Conservation (phyloP, 768 basidiomycete genomes). For the Fomitopsis pulvina region DNA sequence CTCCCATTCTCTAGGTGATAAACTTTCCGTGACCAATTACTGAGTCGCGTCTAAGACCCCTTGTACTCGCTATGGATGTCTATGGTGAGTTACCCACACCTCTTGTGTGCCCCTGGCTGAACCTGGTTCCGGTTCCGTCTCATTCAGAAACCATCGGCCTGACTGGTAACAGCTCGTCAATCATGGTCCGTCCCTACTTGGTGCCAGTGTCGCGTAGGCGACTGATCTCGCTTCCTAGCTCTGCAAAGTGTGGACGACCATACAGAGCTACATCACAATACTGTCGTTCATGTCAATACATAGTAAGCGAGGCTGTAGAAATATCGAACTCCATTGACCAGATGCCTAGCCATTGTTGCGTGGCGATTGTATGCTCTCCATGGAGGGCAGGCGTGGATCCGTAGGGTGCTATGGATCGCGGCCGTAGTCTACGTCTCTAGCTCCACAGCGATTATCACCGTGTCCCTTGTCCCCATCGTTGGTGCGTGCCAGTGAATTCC, state of each 20-base stretch:
- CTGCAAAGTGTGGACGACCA: conserved; percentile 20
- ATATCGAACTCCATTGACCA: not conserved
- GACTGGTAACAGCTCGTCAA: not conserved
- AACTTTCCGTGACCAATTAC: not conserved
- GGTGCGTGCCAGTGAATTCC: too few species aligned
- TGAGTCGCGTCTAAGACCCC: conserved; percentile 11
- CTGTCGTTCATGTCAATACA: conserved; percentile 24
- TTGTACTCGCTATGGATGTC: conserved; percentile 19
- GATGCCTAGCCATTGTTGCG: conserved; percentile 18
- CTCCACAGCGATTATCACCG: conserved; percentile 17
- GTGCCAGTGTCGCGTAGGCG: not conserved
- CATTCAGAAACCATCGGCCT: not conserved
- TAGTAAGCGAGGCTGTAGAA: conserved; percentile 6
- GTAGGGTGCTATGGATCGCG: conserved; percentile 16
- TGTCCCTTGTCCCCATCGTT: conserved; percentile 18
- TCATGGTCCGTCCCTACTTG: not conserved
- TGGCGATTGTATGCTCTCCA: conserved; percentile 20
- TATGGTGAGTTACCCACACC: conserved; percentile 14
- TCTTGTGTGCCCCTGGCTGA: not conserved
- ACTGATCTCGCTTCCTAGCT: conserved; percentile 17
- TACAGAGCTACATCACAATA: conserved; percentile 22
- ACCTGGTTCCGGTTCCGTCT: not conserved
- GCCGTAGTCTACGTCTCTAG: conserved; percentile 15
- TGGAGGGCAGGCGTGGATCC: conserved; percentile 18
- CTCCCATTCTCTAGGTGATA: not conserved